Conservation (phyloP, 2,329 filamentous ascomycete genomes). For the Colletotrichum sp. region DNA sequence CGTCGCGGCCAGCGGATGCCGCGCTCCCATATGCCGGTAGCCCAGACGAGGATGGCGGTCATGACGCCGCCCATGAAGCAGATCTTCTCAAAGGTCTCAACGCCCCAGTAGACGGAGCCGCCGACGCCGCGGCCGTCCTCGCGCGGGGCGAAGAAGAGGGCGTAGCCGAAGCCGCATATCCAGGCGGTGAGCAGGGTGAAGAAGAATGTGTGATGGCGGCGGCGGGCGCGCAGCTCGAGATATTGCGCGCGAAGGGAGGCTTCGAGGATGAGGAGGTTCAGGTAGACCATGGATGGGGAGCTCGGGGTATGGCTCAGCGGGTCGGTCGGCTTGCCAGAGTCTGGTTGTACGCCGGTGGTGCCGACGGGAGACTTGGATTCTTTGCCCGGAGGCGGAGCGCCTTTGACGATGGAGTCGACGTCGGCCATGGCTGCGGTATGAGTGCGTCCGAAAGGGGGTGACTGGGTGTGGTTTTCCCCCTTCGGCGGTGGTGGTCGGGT, state of each 20-base stretch:
- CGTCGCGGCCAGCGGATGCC: constrained; percentile 92
- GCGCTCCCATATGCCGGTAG: constrained; percentile 94
- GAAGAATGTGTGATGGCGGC: constrained; percentile 93
- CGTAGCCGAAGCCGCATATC: constrained; percentile 86
- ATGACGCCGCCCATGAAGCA: constrained; percentile 91
- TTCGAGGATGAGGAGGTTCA: constrained; percentile 97
- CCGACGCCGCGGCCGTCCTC: constrained; percentile 92
- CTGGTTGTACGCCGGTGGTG: constrained; percentile 48
- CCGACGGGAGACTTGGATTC: constrained; percentile 35
- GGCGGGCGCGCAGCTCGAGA: constrained; percentile 84
- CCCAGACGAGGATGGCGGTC: constrained; percentile 87
- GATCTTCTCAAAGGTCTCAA: constrained; percentile 89
- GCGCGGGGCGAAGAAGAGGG: constrained; percentile 91
- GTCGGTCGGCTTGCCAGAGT: constrained; percentile 60
- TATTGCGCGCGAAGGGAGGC: constrained; percentile 92
- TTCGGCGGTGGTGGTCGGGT: not conserved
- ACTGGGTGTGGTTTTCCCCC: not conserved
- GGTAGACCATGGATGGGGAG: constrained; percentile 93
- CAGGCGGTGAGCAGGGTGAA: constrained; percentile 79
- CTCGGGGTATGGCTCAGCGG: constrained; percentile 84
- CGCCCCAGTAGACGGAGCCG: constrained; percentile 94
- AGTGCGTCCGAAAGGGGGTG: not conserved
- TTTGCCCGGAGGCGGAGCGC: constrained; percentile 72
- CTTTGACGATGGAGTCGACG: constrained; percentile 92
- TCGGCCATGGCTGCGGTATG: constrained; percentile 57